Percentiles rank a stretch among this genome's conserved stretches.
phyloP scores from a whole-genome alignment of 225 moss, liverwort and hornwort species.

The Pseudoscleropodium purum region DNA sequence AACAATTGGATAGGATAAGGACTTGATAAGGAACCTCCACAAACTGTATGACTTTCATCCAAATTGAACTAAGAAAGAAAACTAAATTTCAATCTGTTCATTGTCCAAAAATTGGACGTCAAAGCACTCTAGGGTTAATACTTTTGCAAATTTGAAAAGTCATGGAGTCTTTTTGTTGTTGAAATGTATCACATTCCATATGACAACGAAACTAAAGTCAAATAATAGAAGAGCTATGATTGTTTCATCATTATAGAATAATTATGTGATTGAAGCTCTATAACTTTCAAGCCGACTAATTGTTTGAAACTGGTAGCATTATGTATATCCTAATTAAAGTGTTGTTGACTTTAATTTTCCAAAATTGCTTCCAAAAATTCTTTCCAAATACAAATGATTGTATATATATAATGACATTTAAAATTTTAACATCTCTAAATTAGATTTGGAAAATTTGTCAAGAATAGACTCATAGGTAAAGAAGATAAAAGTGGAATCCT shows the following conservation, averaged over 20 bases:
- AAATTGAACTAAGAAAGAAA: too few relatives aligned
- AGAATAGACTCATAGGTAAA: background rate
- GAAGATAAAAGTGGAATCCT: fast-evolving
- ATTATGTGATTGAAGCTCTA: background rate
- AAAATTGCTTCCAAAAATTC: background rate
- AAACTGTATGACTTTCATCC: too few relatives aligned
- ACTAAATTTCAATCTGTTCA: too few relatives aligned
- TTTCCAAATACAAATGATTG: background rate
- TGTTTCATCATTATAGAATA: too few relatives aligned
- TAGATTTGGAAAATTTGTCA: background rate
- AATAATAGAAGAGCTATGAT: background rate
- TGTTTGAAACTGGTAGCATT: fast-evolving
- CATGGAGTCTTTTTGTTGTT: background rate
- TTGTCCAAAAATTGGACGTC: too few relatives aligned
- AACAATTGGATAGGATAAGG: too few relatives aligned
- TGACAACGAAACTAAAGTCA: background rate
- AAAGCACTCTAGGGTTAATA: too few relatives aligned
- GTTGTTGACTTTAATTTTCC: background rate
- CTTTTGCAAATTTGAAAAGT: too few relatives aligned
- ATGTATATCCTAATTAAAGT: background rate
- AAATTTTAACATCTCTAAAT: background rate
- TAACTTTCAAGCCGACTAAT: background rate
- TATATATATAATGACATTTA: background rate
- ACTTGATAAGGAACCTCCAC: too few relatives aligned
- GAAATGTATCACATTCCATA: background rate